Evolutionary conservation across 805 yeast species (phyloP).

Genomic region (Yarrowia deformans): DNA sequence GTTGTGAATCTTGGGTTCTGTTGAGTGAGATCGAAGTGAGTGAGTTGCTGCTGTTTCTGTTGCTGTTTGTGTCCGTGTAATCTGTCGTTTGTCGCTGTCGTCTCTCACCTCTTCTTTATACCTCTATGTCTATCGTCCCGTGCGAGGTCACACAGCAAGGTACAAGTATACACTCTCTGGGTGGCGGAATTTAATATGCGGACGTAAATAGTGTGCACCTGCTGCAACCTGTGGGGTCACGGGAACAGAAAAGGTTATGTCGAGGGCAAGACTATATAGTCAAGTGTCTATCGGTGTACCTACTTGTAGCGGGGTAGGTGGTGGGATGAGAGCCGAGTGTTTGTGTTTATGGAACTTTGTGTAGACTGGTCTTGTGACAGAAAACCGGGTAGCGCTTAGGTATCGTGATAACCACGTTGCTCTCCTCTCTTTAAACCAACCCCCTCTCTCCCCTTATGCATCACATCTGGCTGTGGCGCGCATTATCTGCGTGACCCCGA

Average conservation of each 20-base stretch:
- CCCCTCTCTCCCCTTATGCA: conserved; percentile 7
- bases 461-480: conserved; percentile 28
- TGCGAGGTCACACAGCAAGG: conserved; percentile 6
- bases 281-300: no score
- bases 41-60: neutral
- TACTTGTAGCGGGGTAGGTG: neutral
- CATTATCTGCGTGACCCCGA: conserved; percentile 27
- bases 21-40: no score
- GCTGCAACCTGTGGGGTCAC: conserved; percentile 32
- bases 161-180: neutral
- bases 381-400: no score
- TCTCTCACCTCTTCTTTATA: neutral
- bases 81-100: neutral
- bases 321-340: neutral
- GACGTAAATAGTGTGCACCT: neutral
- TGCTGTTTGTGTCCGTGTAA: neutral
- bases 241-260: conserved; percentile 7
- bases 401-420: neutral
- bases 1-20: no score
- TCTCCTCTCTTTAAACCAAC: neutral
- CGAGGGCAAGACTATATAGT: neutral
- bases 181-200: conserved; percentile 31
- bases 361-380: no score
- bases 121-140: conserved; percentile 11
- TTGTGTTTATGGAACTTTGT: no score